Percentiles rank a stretch among this genome's conserved stretches.
Conservation (phyloP, 768 basidiomycete genomes). For the Lactarius deliciosus region DNA sequence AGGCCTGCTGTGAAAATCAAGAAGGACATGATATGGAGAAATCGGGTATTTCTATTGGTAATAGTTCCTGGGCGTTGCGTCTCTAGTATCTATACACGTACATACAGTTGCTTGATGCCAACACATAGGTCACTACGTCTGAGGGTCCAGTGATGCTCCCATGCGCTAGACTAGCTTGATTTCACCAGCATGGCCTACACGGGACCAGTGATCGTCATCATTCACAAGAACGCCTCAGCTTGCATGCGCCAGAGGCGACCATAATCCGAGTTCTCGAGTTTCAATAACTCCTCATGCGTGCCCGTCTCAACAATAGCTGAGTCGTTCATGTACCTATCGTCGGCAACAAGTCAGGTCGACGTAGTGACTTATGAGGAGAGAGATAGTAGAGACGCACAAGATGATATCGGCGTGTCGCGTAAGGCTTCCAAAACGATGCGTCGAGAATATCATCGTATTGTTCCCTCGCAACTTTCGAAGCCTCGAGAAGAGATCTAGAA, state of each 20-base stretch:
- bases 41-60: no score
- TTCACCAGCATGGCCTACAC: background rate
- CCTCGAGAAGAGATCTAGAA: conserved; percentile 64
- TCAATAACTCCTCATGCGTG: conserved; percentile 60
- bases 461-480: conserved; percentile 64
- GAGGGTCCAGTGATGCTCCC: no score
- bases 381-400: conserved; percentile 9
- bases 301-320: conserved; percentile 62
- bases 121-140: no score
- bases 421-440: conserved; percentile 67
- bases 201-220: background rate
- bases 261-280: conserved; percentile 56
- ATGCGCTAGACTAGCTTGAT: no score
- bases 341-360: background rate
- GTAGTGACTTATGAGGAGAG: background rate
- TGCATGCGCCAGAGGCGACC: conserved; percentile 73
- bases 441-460: conserved; percentile 84
- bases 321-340: conserved; percentile 64
- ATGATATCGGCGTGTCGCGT: conserved; percentile 51
- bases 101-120: no score
- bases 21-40: no score
- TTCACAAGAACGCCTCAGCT: conserved; percentile 57
- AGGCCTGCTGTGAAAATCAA: no score
- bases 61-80: no score
- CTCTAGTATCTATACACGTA: no score